Evolutionary conservation across 192 early-diverging fungal species (phyloP), one percentile per base, ranked within the genome.

Genomic region (Umbelopsis sp.): DNA sequence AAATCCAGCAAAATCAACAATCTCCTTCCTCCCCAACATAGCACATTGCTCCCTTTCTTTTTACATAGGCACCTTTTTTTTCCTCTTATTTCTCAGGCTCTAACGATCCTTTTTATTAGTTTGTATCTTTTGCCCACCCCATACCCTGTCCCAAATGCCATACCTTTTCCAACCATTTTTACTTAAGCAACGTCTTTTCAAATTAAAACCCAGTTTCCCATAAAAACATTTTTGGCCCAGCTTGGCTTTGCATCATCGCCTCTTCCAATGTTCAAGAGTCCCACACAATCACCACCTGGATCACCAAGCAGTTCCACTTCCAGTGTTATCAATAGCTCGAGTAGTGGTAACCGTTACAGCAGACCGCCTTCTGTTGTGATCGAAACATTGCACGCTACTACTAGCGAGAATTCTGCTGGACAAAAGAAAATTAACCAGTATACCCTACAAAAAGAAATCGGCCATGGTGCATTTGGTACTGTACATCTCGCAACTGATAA

Each of bases 391-490:
- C 85, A 73, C 77, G 96, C 97, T 17, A 83, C 85, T 36, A 79
- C 91, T 4, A 82, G 75, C 43, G 93, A 96, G 69, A 85, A 84
- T 67, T 86, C 82, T 11, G 86, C 92, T 16, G 95, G 95, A 29
- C 50, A 80, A n/a, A 83, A 86, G 51, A 84, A 88, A 31, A 79
- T 99, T 65, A 96, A 94, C 82, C 87, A 97, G 53, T 99, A 98
- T 72, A 66, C 85, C 25, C 68, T 99, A 12, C 85, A 85, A 68
- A 78, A 88, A 50, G 84, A 87, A 68, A 89, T 99, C 45, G 97
- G 97, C 14, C 80, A 85, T 22, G 97, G 97, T 22, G 87, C 92
- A 38, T 99, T 90, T 79, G 97, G 97, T 29, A 93, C 88, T 5
- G 97, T 99, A 1, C 88, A 92, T 77, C 78, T 91, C 32, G 94